phyloP scores from a whole-genome alignment of 768 basidiomycete species.

The Trametes punicea region DNA sequence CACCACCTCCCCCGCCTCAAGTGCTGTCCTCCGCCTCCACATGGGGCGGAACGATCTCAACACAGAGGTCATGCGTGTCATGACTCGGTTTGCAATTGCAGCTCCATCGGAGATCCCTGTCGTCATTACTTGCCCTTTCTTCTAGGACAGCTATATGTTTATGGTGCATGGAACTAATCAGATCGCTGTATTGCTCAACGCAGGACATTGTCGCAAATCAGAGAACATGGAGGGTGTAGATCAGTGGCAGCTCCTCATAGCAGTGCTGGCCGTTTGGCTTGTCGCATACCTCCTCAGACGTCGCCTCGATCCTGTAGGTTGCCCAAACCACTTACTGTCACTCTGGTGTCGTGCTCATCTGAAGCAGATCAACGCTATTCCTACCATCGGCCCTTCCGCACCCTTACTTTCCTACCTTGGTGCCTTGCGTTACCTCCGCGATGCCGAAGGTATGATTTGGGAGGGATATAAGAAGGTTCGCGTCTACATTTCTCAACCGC shows the following conservation, averaged over 20 bases:
- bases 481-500: background rate
- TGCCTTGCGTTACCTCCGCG: conserved; percentile 26
- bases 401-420: conserved; percentile 27
- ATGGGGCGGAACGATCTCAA: too few species aligned
- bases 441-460: conserved; percentile 28
- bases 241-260: conserved; percentile 2
- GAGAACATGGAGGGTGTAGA: background rate
- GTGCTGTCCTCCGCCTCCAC: too few species aligned
- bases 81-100: too few species aligned
- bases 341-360: background rate
- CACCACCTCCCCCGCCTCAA: too few species aligned
- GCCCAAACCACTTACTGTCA: too few species aligned
- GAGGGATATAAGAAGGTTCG: conserved; percentile 31
- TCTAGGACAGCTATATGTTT: too few species aligned
- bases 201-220: too few species aligned
- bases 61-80: too few species aligned
- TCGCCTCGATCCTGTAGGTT: conserved; percentile 10
- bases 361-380: conserved; percentile 22
- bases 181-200: background rate
- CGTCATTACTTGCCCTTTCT: too few species aligned
- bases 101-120: too few species aligned
- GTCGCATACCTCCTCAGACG: conserved; percentile 1
- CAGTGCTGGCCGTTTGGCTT: background rate
- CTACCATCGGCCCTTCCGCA: conserved; percentile 22
- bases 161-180: too few species aligned